Conservation (phyloP, 495 filamentous ascomycete genomes). For the Melanomma pulvis-pyrius region DNA sequence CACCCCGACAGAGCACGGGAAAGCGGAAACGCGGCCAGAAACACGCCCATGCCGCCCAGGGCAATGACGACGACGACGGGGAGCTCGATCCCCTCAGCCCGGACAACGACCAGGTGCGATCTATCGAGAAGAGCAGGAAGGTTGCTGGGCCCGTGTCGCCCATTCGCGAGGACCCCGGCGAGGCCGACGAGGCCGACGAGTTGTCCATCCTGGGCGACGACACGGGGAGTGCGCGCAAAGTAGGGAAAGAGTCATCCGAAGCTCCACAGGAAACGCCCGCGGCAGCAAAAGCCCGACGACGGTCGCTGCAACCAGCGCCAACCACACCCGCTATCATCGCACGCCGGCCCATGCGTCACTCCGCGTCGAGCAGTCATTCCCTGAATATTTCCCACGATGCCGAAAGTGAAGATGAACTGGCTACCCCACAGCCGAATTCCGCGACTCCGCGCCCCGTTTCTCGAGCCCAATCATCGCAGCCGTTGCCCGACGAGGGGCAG, state of each 20-base stretch:
- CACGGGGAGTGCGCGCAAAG: not conserved
- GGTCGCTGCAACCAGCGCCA: conserved; percentile 6
- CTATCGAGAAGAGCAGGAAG: conserved; percentile 24
- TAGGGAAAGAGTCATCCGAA: not conserved
- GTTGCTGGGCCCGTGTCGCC: conserved; percentile 15
- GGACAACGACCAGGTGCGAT: conserved; percentile 10
- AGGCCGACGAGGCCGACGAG: conserved; percentile 28
- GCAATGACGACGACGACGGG: conserved; percentile 14
- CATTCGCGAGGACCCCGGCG: conserved; percentile 17
- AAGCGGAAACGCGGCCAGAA: conserved; percentile 30
- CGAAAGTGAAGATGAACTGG: conserved; percentile 28
- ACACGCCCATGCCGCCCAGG: not conserved
- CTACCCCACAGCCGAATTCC: not conserved
- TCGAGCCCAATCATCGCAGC: not conserved
- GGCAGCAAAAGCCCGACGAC: not conserved
- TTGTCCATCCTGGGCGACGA: conserved; percentile 16
- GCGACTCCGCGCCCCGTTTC: not conserved
- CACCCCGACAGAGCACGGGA: conserved; percentile 2
- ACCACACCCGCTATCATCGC: not conserved
- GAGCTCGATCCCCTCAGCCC: conserved; percentile 24
- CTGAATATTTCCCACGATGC: not conserved
- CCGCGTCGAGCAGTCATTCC: not conserved
- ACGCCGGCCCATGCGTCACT: not conserved
- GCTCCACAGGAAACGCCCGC: not conserved
- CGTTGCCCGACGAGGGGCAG: not conserved